Evolutionary conservation across 2,329 filamentous ascomycete species (phyloP), one percentile per base, ranked within the genome.

Genomic region (Xylariaceae sp.): DNA sequence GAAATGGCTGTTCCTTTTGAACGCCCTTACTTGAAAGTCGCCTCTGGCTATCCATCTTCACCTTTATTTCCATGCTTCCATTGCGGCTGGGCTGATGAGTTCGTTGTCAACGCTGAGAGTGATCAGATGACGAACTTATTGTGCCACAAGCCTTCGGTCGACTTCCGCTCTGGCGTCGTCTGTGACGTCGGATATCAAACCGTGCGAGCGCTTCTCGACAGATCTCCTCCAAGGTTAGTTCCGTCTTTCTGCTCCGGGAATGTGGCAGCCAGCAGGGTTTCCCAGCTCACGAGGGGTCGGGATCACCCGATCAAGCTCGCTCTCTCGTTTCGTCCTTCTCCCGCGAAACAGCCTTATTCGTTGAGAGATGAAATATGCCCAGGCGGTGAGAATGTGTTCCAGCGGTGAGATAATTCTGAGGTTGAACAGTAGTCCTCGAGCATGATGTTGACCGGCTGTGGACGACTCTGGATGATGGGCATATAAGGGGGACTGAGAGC

Each of bases 401-500:
- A 26, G 41, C 32, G 30, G 31, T 29, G 35, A 49, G 39, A 29
- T 46, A 27, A 5, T 39, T 19, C 39, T 19, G 39, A 32, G 26
- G 53, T 56, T 50, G 41, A 44, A 56, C 50, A 52, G 30, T 26
- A 37, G n/a, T 9, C n/a, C 44, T 6, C 19, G 31, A 31, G 1
- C 11, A 47, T 47, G 41, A 46, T 19, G 8, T 11, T 7, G 35
- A 11, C 44, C 2, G n/a, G 27, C 8, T 46, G 7, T 40, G 29
- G 32, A 40, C 30, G 34, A 12, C 29, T 46, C 11, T 40, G 29
- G 32, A 40, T 34, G 34, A 9, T 19, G 31, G 34, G 37, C 31
- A 57, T 59, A 59, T 57, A 59, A 59, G 37, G 41, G 8, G n/a
- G 39, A 5, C 6, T n/a, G n/a, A 26, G 19, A 8, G 19, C 48